Conservation (phyloP, 805 yeast genomes). For the Wickerhamomyces hampshirensis region DNA sequence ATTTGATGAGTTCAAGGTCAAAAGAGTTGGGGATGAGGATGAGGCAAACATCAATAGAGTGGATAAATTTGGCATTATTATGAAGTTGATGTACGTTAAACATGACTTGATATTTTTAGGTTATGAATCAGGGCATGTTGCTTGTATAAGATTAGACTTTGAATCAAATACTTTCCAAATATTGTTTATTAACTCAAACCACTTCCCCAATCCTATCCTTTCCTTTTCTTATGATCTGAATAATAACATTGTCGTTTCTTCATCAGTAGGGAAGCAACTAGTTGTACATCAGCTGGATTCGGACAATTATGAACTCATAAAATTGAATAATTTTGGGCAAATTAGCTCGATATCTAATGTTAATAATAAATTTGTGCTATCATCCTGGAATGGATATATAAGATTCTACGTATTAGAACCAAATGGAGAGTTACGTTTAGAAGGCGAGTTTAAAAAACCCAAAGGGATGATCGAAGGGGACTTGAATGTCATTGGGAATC, state of each 20-base stretch:
- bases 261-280: constrained; percentile 45
- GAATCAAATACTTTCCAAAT: constrained; percentile 6
- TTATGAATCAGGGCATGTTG: constrained; percentile 68
- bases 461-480: constrained; percentile 23
- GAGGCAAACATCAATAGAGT: constrained; percentile 13
- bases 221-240: constrained; percentile 32
- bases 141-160: constrained; percentile 24
- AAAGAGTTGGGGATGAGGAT: constrained; percentile 8
- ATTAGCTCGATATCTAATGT: constrained; percentile 25
- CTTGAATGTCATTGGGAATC: constrained; percentile 25
- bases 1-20: constrained; percentile 15
- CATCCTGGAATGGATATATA: constrained; percentile 49
- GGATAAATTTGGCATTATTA: constrained; percentile 58
- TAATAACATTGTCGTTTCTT: constrained; percentile 30
- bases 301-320: not conserved
- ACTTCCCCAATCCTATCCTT: constrained; percentile 53
- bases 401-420: constrained; percentile 28
- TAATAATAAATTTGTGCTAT: constrained; percentile 27
- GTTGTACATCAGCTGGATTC: constrained; percentile 24
- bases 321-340: constrained; percentile 32
- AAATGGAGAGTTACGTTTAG: constrained; percentile 10
- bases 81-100: constrained; percentile 45
- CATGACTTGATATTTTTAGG: constrained; percentile 43
- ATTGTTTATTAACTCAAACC: constrained; percentile 24
- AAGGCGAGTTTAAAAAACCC: constrained; percentile 21